Base-by-base conservation (phyloP, 192 early-diverging fungal genomes). In the Backusella tarrabulga region DNA sequence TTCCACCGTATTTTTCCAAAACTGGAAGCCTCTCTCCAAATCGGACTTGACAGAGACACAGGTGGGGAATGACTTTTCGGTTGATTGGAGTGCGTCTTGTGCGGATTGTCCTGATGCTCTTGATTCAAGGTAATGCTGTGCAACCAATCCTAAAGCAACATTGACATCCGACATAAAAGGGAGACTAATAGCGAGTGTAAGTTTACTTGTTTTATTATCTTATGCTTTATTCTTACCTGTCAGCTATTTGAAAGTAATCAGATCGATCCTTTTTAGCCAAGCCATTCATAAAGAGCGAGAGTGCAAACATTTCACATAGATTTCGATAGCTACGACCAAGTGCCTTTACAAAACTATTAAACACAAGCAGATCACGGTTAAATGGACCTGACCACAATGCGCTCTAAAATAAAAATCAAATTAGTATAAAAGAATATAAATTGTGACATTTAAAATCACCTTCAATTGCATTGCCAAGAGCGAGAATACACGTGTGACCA, bases 321-420 rank as follows among this genome's bases (percentile, higher is more conserved):
- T 90, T 91, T 54, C 91, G 85, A 32, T 88, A 84, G 26, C 85
- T 85, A n/a, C 89, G 87, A 40, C 84, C 89, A 32, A 91, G 67
- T 0, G 86, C 80, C 72, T 90, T 90, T n/a, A 84, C 89, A 67
- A 92, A 86, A 79, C 92, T 93, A 82, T 88, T 89, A 83, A 94
- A 94, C 15, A 87, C 90, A 35, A 95, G 83, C 44, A 94, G 74
- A 69, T 95, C 93, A 36, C 92, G 87, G 82, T 83, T 91, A 68
- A 91, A 83, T 6, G 88, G 87, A 12, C 86, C 93, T 73, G 84
- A 77, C 87, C 87, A 90, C 32, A 80, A 67, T 36, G 77, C 75
- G 36, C 84, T 86, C 86, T 90, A 77, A 34, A 44, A 70, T 32
- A 70, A 26, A 69, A 19, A 34, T 50, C 23, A 41, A 42, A 1